A percentile compares a stretch with the other conserved stretches of the same genome.
phyloP scores from a whole-genome alignment of 305 asterid genomes.

The Striga hermonthica region DNA sequence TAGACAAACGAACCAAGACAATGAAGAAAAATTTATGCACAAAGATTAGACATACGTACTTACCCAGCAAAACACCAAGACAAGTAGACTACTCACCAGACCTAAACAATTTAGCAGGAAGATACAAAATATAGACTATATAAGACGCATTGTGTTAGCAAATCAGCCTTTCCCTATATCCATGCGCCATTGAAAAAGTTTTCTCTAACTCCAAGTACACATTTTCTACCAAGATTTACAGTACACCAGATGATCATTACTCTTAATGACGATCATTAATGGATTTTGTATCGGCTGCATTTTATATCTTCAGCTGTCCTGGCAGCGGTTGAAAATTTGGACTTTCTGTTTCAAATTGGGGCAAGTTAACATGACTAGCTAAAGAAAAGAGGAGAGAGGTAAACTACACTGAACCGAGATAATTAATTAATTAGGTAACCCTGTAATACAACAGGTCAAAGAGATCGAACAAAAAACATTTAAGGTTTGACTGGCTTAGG shows the following conservation, averaged over 20 bases:
- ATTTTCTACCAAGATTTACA: neutral
- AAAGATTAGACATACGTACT: too few relatives aligned
- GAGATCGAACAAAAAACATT: neutral
- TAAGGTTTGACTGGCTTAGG: neutral
- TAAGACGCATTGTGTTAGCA: neutral
- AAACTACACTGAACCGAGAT: neutral
- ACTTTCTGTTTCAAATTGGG: neutral
- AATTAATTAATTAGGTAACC: neutral
- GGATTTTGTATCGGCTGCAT: neutral
- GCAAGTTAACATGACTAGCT: neutral
- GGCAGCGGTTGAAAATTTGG: neutral
- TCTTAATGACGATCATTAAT: neutral
- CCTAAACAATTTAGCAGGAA: too few relatives aligned
- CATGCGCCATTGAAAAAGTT: neutral
- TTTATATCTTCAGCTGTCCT: neutral
- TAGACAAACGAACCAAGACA: too few relatives aligned
- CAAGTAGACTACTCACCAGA: too few relatives aligned
- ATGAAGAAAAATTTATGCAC: too few relatives aligned
- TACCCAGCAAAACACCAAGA: too few relatives aligned
- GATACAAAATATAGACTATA: too few relatives aligned
- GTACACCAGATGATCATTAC: neutral
- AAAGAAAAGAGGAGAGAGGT: neutral
- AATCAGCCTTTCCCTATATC: neutral
- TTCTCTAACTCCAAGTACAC: neutral
- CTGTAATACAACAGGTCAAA: neutral